A percentile compares a stretch with the other conserved stretches of the same genome.
Evolutionary conservation across 73 alveolate genomes (phyloP).

Genomic region (Breviolum minutum): DNA sequence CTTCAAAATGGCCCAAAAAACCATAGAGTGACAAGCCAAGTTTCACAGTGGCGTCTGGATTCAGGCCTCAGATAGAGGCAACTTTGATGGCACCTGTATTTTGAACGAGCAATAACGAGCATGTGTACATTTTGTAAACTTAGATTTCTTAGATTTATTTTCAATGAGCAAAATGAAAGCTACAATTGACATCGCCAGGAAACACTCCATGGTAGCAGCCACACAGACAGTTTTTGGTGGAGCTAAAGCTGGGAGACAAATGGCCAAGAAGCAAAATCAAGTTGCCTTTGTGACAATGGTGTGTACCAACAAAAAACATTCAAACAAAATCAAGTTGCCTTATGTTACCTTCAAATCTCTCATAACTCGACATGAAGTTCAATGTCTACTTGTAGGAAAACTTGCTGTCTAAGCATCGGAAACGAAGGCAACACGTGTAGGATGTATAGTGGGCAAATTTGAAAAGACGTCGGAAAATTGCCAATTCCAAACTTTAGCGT

Average conservation of each 20-base stretch:
- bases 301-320: not conserved
- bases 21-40: not conserved
- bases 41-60: not conserved
- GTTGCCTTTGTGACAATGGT: no score
- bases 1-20: no score
- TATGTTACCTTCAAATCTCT: no score
- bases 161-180: not conserved
- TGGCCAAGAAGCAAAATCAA: not conserved
- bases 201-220: not conserved
- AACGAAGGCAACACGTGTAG: not conserved
- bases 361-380: no score
- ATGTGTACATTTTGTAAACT: not conserved
- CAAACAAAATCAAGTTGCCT: no score
- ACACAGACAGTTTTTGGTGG: not conserved
- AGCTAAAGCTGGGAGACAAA: not conserved
- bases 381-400: no score
- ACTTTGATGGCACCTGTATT: not conserved
- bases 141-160: not conserved
- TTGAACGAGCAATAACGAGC: no score
- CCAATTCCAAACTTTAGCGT: not conserved
- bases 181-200: not conserved
- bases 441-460: not conserved
- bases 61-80: not conserved
- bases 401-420: no score
- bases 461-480: not conserved